These are phyloP conservation scores for Xylariomycetidae sp. DNA, from an alignment of 2,329 filamentous ascomycete species.

Conservation along the genomic window DNA sequence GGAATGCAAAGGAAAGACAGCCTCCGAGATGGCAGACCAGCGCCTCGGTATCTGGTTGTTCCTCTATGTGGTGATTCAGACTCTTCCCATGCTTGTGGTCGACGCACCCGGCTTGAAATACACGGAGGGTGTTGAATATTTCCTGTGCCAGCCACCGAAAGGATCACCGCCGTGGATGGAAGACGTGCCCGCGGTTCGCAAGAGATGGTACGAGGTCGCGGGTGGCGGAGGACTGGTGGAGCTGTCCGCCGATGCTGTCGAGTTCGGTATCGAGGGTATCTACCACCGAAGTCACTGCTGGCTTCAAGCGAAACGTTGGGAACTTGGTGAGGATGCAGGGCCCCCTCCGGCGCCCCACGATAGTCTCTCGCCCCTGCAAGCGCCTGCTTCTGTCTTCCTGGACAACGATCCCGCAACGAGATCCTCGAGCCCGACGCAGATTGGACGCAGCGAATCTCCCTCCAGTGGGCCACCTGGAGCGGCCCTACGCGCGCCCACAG, in stretches of 20 bases:
- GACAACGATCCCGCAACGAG: conserved; percentile 23
- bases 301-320: conserved; percentile 28
- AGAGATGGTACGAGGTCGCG: conserved; percentile 70
- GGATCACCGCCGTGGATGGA: conserved; percentile 69
- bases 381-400: conserved; percentile 26
- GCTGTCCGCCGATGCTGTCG: conserved; percentile 52
- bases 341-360: conserved; percentile 17
- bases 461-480: conserved; percentile 18
- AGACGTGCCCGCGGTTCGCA: conserved; percentile 56
- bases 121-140: conserved; percentile 72
- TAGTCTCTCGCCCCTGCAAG: conserved; percentile 20
- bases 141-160: conserved; percentile 69
- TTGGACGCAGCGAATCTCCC: conserved; percentile 25
- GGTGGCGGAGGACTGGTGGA: conserved; percentile 54
- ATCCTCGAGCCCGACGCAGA: conserved; percentile 14
- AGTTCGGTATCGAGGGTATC: conserved; percentile 32
- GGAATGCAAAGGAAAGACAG: conserved; percentile 56
- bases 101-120: conserved; percentile 66
- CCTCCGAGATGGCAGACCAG: conserved; percentile 63
- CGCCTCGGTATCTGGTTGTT: conserved; percentile 77
- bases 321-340: conserved; percentile 18
- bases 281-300: conserved; percentile 31
- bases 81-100: conserved; percentile 69
- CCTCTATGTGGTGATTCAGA: conserved; percentile 71
- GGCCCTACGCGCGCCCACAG: conserved; percentile 19